phyloP scores from a whole-genome alignment of 108 stramenopile species.

The Pelagomonas calceolata region DNA sequence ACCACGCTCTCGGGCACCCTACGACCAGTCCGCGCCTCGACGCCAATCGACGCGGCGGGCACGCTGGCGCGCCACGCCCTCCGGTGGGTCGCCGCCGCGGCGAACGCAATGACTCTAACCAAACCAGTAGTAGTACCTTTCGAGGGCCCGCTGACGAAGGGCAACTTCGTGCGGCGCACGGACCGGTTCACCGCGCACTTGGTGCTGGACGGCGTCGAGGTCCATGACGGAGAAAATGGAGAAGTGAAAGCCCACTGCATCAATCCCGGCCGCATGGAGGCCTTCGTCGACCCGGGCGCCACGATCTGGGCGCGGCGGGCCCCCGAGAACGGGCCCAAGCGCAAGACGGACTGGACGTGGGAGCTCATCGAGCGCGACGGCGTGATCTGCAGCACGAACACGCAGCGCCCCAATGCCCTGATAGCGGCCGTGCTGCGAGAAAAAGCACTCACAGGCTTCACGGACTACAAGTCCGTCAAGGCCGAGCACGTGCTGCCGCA shows the following conservation, averaged over 20 bases:
- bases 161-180: neutral
- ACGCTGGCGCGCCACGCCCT: too few relatives aligned
- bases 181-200: neutral
- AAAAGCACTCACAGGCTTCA: neutral
- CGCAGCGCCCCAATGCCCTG: constrained; percentile 1
- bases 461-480: neutral
- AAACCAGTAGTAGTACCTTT: too few relatives aligned
- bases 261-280: constrained; percentile 3
- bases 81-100: too few relatives aligned
- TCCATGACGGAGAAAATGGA: too few relatives aligned
- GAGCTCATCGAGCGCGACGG: constrained; percentile 1
- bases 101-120: too few relatives aligned
- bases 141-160: too few relatives aligned
- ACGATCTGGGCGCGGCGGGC: neutral
- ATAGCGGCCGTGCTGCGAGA: neutral
- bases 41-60: too few relatives aligned
- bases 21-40: too few relatives aligned
- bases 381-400: neutral
- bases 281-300: neutral
- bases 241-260: neutral
- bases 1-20: too few relatives aligned
- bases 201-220: neutral
- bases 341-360: neutral
- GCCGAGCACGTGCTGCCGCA: neutral
- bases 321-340: neutral